Evolutionary conservation across 257 asterid species (phyloP).

Genomic region (Osmanthus fragrans): DNA sequence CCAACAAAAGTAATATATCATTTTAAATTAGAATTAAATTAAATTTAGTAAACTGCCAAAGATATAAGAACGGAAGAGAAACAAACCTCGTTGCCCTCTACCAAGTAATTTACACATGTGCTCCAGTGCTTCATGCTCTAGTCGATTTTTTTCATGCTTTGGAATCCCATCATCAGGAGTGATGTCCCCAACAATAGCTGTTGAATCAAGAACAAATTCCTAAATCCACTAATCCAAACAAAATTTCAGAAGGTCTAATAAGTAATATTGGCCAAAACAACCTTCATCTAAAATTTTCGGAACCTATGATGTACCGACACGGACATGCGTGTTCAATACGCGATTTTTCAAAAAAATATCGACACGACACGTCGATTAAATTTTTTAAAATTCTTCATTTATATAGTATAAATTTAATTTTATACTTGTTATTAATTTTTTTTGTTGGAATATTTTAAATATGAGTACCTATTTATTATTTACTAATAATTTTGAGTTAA

Average conservation of each 20-base stretch:
- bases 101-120: constrained; percentile 91
- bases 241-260: neutral
- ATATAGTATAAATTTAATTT: too few relatives aligned
- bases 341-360: too few relatives aligned
- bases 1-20: constrained; percentile 19
- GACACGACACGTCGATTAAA: too few relatives aligned
- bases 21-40: neutral
- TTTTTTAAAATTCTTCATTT: too few relatives aligned
- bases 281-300: neutral
- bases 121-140: constrained; percentile 77
- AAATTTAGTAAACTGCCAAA: constrained; percentile 16
- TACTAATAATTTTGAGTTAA: too few relatives aligned
- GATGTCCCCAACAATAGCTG: constrained; percentile 97
- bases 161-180: constrained; percentile 90
- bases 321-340: too few relatives aligned
- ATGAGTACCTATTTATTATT: too few relatives aligned
- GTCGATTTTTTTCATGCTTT: constrained; percentile 82
- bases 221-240: neutral
- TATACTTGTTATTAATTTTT: too few relatives aligned
- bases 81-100: constrained; percentile 79
- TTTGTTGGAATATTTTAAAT: too few relatives aligned
- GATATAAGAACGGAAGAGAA: constrained; percentile 10
- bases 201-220: neutral
- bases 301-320: too few relatives aligned
- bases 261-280: neutral